Base-by-base conservation (phyloP, 2,329 filamentous ascomycete species). In the Penicillium sp. region DNA sequence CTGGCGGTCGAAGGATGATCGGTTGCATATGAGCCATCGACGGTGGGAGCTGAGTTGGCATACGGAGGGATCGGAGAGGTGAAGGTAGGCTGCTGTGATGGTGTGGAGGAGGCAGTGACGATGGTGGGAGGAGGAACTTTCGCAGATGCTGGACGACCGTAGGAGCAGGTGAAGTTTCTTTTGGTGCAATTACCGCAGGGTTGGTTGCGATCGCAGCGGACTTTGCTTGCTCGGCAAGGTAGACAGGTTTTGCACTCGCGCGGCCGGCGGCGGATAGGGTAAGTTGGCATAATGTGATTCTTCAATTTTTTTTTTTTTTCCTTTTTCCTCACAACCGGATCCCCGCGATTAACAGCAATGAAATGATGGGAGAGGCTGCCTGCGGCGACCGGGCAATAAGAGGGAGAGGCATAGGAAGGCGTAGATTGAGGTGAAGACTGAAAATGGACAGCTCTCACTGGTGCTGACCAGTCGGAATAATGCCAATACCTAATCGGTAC, bases 181-280 rank as follows among this genome's bases (percentile, higher is more conserved):
- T 75, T 76, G 53, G 73, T 66, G 61, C 74, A 76, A 60, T 75
- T 75, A 52, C 70, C 63, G 50, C 74, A 76, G 40, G 74, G 74
- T 11, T 72, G 58, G 42, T 73, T 71, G 61, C 74, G 73, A 64
- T 76, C 73, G 61, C 74, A 76, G 58, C 78, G 73, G 64, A 80
- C 80, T 70, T 82, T 82, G 47, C 78, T 76, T 22, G 75, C 73
- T 42, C 78, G 78, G 55, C 80, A 82, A 16, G 75, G 68, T 48
- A 76, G 71, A 60, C 80, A 82, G 4, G 80, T 80, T 60, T 80
- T 79, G 60, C 69, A 72, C 60, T 72, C 68, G 55, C 70, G 70
- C 49, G 70, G 70, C 50, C 70, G 61, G 60, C 70, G 70, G 26
- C 70, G 70, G 56, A 73, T 68, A 26, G 70, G 70, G 54, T 72